Conservation (phyloP, 23 red algal species). For the Cyanidium caldarium region DNA sequence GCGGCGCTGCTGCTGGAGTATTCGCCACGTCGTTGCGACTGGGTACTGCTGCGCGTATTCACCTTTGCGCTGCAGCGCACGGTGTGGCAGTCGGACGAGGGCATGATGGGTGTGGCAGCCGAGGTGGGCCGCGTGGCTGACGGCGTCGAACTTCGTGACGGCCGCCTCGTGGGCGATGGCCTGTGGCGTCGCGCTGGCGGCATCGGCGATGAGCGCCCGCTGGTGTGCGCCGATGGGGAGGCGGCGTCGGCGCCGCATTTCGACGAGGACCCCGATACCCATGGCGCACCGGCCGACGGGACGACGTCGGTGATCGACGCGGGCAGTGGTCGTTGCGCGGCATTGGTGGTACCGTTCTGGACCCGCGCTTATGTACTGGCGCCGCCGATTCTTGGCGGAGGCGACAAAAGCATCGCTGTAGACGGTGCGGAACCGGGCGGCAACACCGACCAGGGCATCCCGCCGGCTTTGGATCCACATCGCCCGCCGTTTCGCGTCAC, state of each 20-base stretch:
- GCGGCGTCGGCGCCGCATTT: not conserved
- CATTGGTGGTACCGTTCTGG: not conserved
- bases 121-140: not conserved
- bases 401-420: too few species aligned
- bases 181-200: not conserved
- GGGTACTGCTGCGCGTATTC: not conserved
- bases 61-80: not conserved
- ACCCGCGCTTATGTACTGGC: not conserved
- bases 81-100: not conserved
- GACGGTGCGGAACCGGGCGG: too few species aligned
- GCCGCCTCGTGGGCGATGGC: not conserved
- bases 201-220: not conserved
- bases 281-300: not conserved
- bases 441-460: too few species aligned
- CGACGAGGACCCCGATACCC: not conserved
- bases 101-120: not conserved
- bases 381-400: not conserved
- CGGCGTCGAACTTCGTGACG: not conserved
- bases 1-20: not conserved
- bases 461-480: too few species aligned
- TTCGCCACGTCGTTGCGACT: not conserved
- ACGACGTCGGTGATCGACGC: too few species aligned
- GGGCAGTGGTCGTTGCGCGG: not conserved
- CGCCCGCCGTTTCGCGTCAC: too few species aligned
- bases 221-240: not conserved